A percentile compares a stretch with the other conserved stretches of the same genome.
Evolutionary conservation across 495 filamentous ascomycete genomes (phyloP).

Genomic region (Podospora pseudocomata): DNA sequence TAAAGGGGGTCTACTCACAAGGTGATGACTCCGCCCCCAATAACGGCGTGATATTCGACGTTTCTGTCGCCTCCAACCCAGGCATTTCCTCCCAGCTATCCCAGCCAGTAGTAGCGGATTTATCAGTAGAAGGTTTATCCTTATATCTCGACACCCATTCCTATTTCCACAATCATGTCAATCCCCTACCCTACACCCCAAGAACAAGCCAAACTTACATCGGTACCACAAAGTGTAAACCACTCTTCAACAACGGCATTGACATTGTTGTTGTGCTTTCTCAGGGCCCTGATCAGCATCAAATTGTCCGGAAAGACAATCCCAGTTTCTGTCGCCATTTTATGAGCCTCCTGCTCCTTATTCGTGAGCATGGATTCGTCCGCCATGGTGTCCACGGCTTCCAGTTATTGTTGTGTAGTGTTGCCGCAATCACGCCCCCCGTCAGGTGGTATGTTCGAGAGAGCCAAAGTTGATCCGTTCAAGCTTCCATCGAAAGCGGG

Average conservation of each 20-base stretch:
- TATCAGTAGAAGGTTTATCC: not conserved
- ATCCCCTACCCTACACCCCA: not conserved
- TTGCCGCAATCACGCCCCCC: not conserved
- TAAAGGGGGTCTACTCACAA: not conserved
- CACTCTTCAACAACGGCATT: not conserved
- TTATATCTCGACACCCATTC: not conserved
- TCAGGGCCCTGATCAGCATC: not conserved
- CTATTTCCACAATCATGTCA: not conserved
- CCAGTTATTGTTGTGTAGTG: not conserved
- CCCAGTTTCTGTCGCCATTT: too few relatives aligned
- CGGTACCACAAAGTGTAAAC: not conserved
- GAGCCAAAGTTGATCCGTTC: not conserved
- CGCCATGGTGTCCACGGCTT: not conserved
- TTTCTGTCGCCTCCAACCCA: not conserved
- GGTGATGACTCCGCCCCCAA: not conserved
- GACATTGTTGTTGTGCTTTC: not conserved
- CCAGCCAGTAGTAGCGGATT: too few relatives aligned
- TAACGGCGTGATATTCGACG: not conserved
- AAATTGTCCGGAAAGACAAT: not conserved
- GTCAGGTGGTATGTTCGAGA: not conserved
- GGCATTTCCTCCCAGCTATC: not conserved
- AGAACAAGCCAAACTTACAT: not conserved
- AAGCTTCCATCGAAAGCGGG: not conserved
- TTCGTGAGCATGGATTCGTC: not conserved
- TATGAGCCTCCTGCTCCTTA: not conserved